Conservation (phyloP, 2,329 filamentous ascomycete genomes). For the Immersiporthe knoxdaviesiana region DNA sequence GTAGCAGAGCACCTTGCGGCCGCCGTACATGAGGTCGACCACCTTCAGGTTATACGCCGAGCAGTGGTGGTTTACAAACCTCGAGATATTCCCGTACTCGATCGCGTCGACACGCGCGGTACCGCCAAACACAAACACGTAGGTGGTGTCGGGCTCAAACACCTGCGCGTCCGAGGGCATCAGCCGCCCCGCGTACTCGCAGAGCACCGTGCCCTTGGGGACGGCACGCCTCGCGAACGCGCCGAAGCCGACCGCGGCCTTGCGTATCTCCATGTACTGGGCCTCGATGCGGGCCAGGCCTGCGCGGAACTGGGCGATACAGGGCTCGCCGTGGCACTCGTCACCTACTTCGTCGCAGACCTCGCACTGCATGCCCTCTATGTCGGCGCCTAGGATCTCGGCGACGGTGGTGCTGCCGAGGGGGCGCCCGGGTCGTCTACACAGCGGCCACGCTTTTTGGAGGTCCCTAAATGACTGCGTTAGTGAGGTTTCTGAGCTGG, state of each 20-base stretch:
- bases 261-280: neutral
- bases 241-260: conserved; percentile 11
- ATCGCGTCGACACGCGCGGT: neutral
- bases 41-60: conserved; percentile 12
- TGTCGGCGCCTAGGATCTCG: conserved; percentile 8
- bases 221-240: conserved; percentile 13
- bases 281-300: neutral
- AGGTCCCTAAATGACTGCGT: neutral
- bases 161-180: neutral
- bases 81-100: conserved; percentile 15
- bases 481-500: neutral
- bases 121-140: neutral
- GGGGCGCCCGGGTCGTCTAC: neutral
- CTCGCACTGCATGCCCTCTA: conserved; percentile 1
- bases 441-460: neutral
- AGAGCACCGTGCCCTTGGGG: neutral
- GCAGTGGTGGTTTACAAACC: conserved; percentile 21
- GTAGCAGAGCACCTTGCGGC: conserved; percentile 12
- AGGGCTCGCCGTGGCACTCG: conserved; percentile 8
- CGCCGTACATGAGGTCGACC: conserved; percentile 9
- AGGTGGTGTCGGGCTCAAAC: neutral
- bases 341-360: neutral
- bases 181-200: conserved; percentile 20
- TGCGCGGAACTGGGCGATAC: conserved; percentile 1
- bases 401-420: conserved; percentile 13